Conservation (phyloP, 2,329 filamentous ascomycete species). For the Penicillium italicum region DNA sequence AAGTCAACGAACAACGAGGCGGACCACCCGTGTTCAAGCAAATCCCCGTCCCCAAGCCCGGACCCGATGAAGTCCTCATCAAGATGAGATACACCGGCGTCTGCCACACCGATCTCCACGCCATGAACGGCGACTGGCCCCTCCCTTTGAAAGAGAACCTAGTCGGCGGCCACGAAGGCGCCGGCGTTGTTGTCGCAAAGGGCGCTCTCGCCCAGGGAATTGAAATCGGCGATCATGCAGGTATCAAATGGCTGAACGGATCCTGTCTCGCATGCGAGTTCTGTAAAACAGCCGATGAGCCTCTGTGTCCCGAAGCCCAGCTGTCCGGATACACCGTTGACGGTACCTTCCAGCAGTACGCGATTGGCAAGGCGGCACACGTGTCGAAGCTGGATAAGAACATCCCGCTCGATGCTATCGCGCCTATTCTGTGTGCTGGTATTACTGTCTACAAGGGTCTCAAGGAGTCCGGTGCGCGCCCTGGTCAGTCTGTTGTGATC, state of each 20-base stretch:
- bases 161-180: slow-evolving; percentile 76
- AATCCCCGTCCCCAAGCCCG: slow-evolving; percentile 77
- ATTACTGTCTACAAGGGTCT: slow-evolving; percentile 90
- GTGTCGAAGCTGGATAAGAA: slow-evolving; percentile 78
- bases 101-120: slow-evolving; percentile 82
- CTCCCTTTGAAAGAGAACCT: slow-evolving; percentile 76
- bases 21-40: slow-evolving; percentile 55
- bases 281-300: slow-evolving; percentile 77
- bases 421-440: slow-evolving; percentile 78
- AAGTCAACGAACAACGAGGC: slow-evolving; percentile 79
- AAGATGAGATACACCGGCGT: slow-evolving; percentile 89
- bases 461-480: slow-evolving; percentile 72
- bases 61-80: slow-evolving; percentile 84
- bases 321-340: slow-evolving; percentile 92
- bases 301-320: slow-evolving; percentile 69
- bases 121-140: slow-evolving; percentile 87
- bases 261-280: slow-evolving; percentile 79
- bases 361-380: slow-evolving; percentile 79
- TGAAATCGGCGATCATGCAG: slow-evolving; percentile 77
- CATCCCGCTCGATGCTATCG: slow-evolving; percentile 69
- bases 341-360: slow-evolving; percentile 90
- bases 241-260: slow-evolving; percentile 90
- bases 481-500: slow-evolving; percentile 76
- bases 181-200: slow-evolving; percentile 75
- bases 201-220: slow-evolving; percentile 75